phyloP scores from a whole-genome alignment of 2,329 filamentous ascomycete species.

The Sphaerulina musiva region DNA sequence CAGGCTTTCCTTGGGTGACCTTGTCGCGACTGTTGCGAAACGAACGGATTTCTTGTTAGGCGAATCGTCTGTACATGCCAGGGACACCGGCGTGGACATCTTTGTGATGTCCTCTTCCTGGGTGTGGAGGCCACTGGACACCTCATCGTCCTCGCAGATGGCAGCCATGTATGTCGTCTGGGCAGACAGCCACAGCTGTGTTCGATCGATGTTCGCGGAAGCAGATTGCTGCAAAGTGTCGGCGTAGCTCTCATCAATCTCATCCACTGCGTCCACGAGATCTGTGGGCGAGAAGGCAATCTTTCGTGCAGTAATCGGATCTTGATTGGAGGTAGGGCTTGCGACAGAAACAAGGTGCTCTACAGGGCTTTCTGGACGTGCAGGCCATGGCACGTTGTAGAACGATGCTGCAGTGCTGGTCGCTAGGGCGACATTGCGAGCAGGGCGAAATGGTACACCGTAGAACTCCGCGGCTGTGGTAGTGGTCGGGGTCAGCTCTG shows the following conservation, averaged over 20 bases:
- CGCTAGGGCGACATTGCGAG: slow-evolving; percentile 49
- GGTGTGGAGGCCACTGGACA: slow-evolving; percentile 28
- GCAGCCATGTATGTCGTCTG: slow-evolving; percentile 61
- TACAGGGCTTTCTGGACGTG: slow-evolving; percentile 40
- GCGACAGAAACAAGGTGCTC: slow-evolving; percentile 63
- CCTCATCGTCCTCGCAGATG: slow-evolving; percentile 30
- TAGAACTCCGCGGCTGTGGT: slow-evolving; percentile 92
- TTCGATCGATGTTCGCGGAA: slow-evolving; percentile 72
- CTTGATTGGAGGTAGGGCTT: slow-evolving; percentile 33
- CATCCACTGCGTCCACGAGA: slow-evolving; percentile 36
- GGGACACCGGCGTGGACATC: slow-evolving; percentile 27
- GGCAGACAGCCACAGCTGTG: slow-evolving; percentile 75
- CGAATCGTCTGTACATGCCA: slow-evolving; percentile 26
- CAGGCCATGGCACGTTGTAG: slow-evolving; percentile 71
- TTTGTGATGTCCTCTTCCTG: slow-evolving; percentile 28
- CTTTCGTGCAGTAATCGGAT: slow-evolving; percentile 59
- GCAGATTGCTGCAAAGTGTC: slow-evolving; percentile 65
- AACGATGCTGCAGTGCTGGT: slow-evolving; percentile 87
- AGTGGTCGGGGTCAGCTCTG: slow-evolving; percentile 62
- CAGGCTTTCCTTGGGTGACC: not conserved
- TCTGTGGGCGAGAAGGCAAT: slow-evolving; percentile 38
- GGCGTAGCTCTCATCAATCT: slow-evolving; percentile 64
- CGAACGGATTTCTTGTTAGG: slow-evolving; percentile 66
- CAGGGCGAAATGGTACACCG: slow-evolving; percentile 65
- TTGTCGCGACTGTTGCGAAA: slow-evolving; percentile 42